These are phyloP conservation scores for Syncephalastrum monosporum DNA, from an alignment of 371 early-diverging fungal genomes.

Conservation along the genomic window DNA sequence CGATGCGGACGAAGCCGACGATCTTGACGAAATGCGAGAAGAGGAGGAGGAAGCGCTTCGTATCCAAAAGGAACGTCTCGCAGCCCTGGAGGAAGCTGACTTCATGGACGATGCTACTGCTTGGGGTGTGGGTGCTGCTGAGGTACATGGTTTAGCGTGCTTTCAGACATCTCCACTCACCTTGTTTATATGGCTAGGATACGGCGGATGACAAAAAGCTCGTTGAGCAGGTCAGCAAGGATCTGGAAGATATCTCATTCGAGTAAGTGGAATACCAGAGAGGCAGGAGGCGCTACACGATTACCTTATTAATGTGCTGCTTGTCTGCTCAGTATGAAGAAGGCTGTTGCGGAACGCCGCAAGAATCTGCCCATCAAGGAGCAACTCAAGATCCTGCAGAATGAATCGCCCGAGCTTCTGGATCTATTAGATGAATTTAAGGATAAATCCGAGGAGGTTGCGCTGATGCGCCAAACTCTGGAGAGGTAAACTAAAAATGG, in stretches of 20 bases:
- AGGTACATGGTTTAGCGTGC: slow-evolving; percentile 5
- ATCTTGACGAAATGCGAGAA: slow-evolving; percentile 78
- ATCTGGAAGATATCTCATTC: slow-evolving; percentile 55
- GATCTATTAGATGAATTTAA: slow-evolving; percentile 75
- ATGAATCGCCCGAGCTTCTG: slow-evolving; percentile 83
- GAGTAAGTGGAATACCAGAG: slow-evolving; percentile 23
- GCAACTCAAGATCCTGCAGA: slow-evolving; percentile 68
- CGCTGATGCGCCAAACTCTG: slow-evolving; percentile 31
- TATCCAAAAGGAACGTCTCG: slow-evolving; percentile 78
- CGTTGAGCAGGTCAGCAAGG: slow-evolving; percentile 57
- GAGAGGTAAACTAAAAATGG: slow-evolving; percentile 23
- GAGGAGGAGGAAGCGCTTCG: slow-evolving; percentile 91
- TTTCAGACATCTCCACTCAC: not conserved
- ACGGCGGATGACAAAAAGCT: slow-evolving; percentile 35
- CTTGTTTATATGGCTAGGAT: slow-evolving; percentile 15
- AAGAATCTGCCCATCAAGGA: slow-evolving; percentile 66
- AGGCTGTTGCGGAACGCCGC: slow-evolving; percentile 26
- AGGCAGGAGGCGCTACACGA: too few relatives aligned
- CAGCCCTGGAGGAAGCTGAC: slow-evolving; percentile 85
- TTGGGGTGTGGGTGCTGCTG: slow-evolving; percentile 33
- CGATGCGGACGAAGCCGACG: slow-evolving; percentile 73
- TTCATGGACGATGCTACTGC: slow-evolving; percentile 76
- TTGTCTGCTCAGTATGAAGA: slow-evolving; percentile 12
- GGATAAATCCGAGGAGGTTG: slow-evolving; percentile 49
- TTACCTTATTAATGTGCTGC: not conserved